Conservation (phyloP, 2,329 filamentous ascomycete species). For the Sordariomycetes sp. region DNA sequence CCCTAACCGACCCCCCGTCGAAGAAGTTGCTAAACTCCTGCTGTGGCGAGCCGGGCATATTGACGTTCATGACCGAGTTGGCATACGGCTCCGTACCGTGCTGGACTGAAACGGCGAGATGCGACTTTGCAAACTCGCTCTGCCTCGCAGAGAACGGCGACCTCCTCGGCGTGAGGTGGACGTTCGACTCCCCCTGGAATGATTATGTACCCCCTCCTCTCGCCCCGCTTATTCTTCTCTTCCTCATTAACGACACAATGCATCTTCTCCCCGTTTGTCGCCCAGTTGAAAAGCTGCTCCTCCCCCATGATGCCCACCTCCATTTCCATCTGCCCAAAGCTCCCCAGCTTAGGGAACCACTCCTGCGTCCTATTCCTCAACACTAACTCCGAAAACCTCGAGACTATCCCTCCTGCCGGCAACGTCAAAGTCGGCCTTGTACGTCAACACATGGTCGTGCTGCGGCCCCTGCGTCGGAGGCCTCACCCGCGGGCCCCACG, state of each 20-base stretch:
- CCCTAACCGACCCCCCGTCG: conserved; percentile 8
- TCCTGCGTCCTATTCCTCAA: conserved; percentile 17
- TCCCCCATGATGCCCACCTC: conserved; percentile 10
- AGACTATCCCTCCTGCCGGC: conserved; percentile 19
- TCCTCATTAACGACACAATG: conserved; percentile 31
- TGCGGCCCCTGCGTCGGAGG: conserved; percentile 18
- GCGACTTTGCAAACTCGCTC: conserved; percentile 25
- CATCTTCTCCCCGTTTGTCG: conserved; percentile 26
- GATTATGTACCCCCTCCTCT: conserved; percentile 31
- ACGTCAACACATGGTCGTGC: conserved; percentile 24
- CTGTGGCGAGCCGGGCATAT: conserved; percentile 23
- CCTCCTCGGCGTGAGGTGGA: conserved; percentile 28
- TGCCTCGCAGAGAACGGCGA: conserved; percentile 25
- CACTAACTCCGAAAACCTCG: conserved; percentile 17
- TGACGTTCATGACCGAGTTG: conserved; percentile 23
- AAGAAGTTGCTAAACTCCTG: conserved; percentile 32
- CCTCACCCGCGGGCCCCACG: conserved; percentile 20
- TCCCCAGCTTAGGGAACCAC: conserved; percentile 21
- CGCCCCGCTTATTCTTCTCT: conserved; percentile 29
- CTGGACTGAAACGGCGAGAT: conserved; percentile 29
- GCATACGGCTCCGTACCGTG: conserved; percentile 28
- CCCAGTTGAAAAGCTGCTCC: conserved; percentile 21
- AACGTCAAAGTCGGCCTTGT: conserved; percentile 26
- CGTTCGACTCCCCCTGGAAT: conserved; percentile 18
- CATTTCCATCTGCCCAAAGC: conserved; percentile 19